Evolutionary conservation across 805 yeast species (phyloP).

Genomic region (Yamadazyma sp.): DNA sequence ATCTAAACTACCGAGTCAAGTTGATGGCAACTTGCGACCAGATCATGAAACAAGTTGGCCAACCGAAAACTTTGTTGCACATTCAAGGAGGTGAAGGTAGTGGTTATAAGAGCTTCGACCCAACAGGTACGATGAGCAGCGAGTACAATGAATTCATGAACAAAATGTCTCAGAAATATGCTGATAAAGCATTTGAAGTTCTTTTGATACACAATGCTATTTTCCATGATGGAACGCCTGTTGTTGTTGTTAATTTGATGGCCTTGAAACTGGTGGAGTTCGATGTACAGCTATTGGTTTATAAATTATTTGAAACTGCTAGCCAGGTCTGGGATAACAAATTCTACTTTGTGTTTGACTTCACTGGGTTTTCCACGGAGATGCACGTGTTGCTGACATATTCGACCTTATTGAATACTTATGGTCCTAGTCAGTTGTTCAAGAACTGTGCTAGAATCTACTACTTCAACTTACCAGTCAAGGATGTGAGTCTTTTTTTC

Average conservation of each 20-base stretch:
- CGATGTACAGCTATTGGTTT: conserved; percentile 52
- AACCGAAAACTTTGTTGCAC: conserved; percentile 48
- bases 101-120: conserved; percentile 41
- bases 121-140: conserved; percentile 36
- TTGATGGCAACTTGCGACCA: conserved; percentile 45
- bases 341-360: conserved; percentile 63
- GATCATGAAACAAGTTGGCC: conserved; percentile 51
- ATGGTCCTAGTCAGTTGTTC: conserved; percentile 53
- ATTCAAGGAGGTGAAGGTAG: conserved; percentile 47
- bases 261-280: conserved; percentile 31
- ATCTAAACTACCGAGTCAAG: conserved; percentile 23
- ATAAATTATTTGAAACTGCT: conserved; percentile 60
- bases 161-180: conserved; percentile 56
- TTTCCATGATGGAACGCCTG: conserved; percentile 71
- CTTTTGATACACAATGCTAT: conserved; percentile 62
- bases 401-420: conserved; percentile 35
- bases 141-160: conserved; percentile 73
- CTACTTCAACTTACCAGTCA: conserved; percentile 49
- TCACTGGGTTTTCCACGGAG: conserved; percentile 54
- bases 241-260: conserved; percentile 52
- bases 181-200: conserved; percentile 42
- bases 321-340: conserved; percentile 71
- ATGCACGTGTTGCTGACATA: conserved; percentile 22
- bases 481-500: conserved; percentile 22
- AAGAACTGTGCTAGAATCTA: conserved; percentile 54